Conservation (phyloP, 148 eudicot species). For the Rhododendron molle region DNA sequence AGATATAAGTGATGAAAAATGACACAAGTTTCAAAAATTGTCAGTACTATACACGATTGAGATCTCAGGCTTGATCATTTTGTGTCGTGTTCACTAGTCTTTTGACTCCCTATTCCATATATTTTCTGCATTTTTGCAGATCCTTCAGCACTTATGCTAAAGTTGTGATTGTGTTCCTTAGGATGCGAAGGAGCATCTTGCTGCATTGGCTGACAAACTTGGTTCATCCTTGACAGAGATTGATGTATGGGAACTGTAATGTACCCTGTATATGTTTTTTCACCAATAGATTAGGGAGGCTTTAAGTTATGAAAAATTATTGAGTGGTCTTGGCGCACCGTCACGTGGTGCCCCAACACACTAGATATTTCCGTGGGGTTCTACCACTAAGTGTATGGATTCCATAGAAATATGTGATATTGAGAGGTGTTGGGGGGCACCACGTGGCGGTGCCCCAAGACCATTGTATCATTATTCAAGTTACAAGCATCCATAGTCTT, state of each 20-base stretch:
- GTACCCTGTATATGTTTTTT: slow-evolving; percentile 1
- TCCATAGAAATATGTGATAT: background rate
- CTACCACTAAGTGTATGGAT: background rate
- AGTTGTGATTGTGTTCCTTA: slow-evolving; percentile 26
- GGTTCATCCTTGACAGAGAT: slow-evolving; percentile 79
- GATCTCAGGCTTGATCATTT: background rate
- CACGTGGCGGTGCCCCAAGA: background rate
- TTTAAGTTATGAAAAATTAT: background rate
- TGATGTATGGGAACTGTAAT: slow-evolving; percentile 51
- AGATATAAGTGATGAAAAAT: too few species aligned
- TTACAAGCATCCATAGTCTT: background rate
- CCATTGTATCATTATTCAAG: background rate
- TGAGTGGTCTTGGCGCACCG: background rate
- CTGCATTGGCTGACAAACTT: slow-evolving; percentile 88
- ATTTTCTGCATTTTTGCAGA: slow-evolving; percentile 3
- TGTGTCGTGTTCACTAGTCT: background rate
- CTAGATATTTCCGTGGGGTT: background rate
- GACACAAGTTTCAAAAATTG: too few species aligned
- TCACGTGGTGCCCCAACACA: background rate
- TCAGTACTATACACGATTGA: background rate
- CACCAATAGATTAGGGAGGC: background rate
- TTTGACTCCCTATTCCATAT: background rate
- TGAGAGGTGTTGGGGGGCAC: background rate
- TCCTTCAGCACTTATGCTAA: slow-evolving; percentile 3
- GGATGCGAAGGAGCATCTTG: slow-evolving; percentile 99